These are phyloP conservation scores for Neonectria sp. DNA, from an alignment of 2,329 filamentous ascomycete genomes.

Conservation along the genomic window DNA sequence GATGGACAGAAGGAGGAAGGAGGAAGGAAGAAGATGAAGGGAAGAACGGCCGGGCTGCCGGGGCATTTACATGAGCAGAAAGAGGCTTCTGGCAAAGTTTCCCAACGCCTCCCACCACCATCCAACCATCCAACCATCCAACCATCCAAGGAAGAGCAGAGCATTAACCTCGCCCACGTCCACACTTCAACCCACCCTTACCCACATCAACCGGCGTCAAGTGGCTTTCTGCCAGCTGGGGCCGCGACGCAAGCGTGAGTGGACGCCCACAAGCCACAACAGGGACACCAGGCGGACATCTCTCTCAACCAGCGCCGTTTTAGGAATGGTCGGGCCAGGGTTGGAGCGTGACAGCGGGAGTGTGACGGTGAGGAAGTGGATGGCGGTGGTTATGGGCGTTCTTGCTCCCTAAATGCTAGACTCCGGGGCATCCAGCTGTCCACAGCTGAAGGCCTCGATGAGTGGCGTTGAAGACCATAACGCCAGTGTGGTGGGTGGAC, in stretches of 20 bases:
- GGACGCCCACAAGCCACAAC: conserved; percentile 1
- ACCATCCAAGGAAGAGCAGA: conserved; percentile 9
- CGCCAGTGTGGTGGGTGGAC: neutral
- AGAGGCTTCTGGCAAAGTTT: neutral
- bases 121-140: neutral
- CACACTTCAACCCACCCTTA: neutral
- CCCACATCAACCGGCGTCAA: conserved; percentile 17
- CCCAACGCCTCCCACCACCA: neutral
- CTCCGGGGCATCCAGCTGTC: conserved; percentile 1
- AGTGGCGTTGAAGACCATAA: conserved; percentile 12
- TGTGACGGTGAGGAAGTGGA: conserved; percentile 14
- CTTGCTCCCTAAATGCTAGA: neutral
- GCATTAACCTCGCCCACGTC: conserved; percentile 16
- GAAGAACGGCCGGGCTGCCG: conserved; percentile 7
- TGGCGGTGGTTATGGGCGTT: neutral
- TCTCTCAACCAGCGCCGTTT: conserved; percentile 11
- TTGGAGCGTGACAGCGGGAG: conserved; percentile 20
- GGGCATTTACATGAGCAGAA: conserved; percentile 14
- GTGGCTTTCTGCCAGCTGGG: conserved; percentile 9
- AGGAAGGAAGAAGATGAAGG: neutral
- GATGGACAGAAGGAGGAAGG: neutral
- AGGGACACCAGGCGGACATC: neutral
- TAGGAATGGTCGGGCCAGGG: conserved; percentile 17
- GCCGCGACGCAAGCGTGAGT: conserved; percentile 20
- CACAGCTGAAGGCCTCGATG: conserved; percentile 21